phyloP scores from a whole-genome alignment of 495 filamentous ascomycete species.

The Penicillium desertorum region DNA sequence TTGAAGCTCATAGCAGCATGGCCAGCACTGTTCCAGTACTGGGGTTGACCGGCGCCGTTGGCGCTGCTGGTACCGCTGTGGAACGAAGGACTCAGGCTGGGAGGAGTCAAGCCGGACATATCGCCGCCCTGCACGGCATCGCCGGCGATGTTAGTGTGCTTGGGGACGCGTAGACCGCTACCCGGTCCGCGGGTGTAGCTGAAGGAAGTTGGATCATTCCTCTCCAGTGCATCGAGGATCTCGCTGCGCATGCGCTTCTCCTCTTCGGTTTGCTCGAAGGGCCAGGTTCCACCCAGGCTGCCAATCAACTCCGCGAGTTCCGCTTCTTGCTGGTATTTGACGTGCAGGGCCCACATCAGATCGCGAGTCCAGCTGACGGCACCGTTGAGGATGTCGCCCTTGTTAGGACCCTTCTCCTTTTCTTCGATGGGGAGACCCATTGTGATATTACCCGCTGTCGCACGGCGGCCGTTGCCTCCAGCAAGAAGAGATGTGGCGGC shows the following conservation, averaged over 20 bases:
- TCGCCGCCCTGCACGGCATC: constrained; percentile 59
- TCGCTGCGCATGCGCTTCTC: constrained; percentile 94
- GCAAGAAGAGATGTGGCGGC: constrained; percentile 84
- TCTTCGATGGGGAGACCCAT: constrained; percentile 90
- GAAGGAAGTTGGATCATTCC: constrained; percentile 70
- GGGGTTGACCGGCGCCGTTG: constrained; percentile 52
- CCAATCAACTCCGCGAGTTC: constrained; percentile 73
- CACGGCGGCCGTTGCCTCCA: constrained; percentile 77
- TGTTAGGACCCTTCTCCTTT: constrained; percentile 98
- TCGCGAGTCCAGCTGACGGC: constrained; percentile 96
- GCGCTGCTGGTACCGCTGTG: constrained; percentile 57
- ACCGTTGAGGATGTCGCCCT: constrained; percentile 96
- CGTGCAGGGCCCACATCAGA: constrained; percentile 91
- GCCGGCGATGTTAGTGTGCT: constrained; percentile 88
- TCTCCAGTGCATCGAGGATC: constrained; percentile 77
- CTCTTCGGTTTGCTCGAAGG: constrained; percentile 85
- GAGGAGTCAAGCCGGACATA: constrained; percentile 48
- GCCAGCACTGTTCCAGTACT: constrained; percentile 73
- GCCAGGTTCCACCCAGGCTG: constrained; percentile 68
- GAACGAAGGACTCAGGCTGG: constrained; percentile 70
- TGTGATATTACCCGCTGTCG: constrained; percentile 81
- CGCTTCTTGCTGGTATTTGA: constrained; percentile 84
- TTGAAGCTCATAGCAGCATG: constrained; percentile 74
- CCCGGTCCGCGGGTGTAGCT: constrained; percentile 82
- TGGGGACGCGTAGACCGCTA: constrained; percentile 82